Percentiles rank a stretch among this genome's conserved stretches.
These are phyloP conservation scores for Parasarocladium wereldwijsianum DNA, from an alignment of 2,329 filamentous ascomycete genomes.

Conservation along the genomic window DNA sequence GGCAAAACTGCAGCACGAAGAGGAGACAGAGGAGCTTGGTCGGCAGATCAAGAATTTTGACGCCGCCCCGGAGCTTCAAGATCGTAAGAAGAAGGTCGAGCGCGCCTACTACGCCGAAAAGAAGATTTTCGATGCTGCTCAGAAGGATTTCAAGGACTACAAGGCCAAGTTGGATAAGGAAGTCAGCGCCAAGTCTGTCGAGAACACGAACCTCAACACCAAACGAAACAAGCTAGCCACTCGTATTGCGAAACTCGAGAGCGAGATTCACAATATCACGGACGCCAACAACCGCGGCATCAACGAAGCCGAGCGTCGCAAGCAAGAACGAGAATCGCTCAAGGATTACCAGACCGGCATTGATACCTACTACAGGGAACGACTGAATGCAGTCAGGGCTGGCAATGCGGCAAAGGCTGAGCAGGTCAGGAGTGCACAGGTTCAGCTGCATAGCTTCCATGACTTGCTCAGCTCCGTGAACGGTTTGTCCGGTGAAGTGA, in stretches of 20 bases:
- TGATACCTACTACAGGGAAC: slow-evolving; percentile 30
- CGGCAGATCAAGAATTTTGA: slow-evolving; percentile 50
- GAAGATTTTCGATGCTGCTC: slow-evolving; percentile 42
- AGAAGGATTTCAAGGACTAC: slow-evolving; percentile 38
- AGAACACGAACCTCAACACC: slow-evolving; percentile 46
- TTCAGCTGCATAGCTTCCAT: slow-evolving; percentile 17
- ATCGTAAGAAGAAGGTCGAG: slow-evolving; percentile 40
- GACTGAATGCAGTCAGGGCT: slow-evolving; percentile 23
- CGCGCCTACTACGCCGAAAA: slow-evolving; percentile 38
- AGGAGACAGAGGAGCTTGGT: slow-evolving; percentile 37
- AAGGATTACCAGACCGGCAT: slow-evolving; percentile 29
- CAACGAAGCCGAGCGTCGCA: slow-evolving; percentile 46
- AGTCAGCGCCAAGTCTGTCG: slow-evolving; percentile 46
- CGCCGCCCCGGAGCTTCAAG: slow-evolving; percentile 45
- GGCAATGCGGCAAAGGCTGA: slow-evolving; percentile 16
- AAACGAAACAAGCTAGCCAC: slow-evolving; percentile 58
- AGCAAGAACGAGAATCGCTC: slow-evolving; percentile 32
- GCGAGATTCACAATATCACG: slow-evolving; percentile 55
- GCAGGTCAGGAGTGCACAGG: slow-evolving; percentile 15
- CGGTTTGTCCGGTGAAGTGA: slow-evolving; percentile 17
- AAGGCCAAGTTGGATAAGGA: slow-evolving; percentile 49
- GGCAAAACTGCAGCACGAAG: slow-evolving; percentile 51
- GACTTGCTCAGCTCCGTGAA: slow-evolving; percentile 17
- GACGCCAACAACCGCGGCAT: slow-evolving; percentile 53
- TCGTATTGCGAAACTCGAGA: slow-evolving; percentile 58